phyloP scores from a whole-genome alignment of 768 basidiomycete genomes.

The Panaeolus papilionaceus region DNA sequence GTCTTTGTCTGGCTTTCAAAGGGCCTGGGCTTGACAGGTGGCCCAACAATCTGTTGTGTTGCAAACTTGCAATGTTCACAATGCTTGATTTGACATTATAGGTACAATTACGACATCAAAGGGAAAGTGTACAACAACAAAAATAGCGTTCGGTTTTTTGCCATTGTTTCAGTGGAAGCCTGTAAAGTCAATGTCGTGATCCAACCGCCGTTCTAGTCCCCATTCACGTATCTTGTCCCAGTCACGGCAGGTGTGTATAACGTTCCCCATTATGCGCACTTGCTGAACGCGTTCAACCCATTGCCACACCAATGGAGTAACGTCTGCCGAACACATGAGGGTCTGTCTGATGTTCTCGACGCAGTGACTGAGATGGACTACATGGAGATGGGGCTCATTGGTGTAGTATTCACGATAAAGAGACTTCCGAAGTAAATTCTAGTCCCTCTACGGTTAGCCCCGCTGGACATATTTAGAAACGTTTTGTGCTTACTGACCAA shows the following conservation, averaged over 20 bases:
- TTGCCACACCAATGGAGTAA: slow-evolving; percentile 33
- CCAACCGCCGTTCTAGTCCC: slow-evolving; percentile 27
- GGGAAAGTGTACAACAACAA: background rate
- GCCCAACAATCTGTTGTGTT: background rate
- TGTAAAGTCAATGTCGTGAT: slow-evolving; percentile 24
- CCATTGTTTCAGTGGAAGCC: slow-evolving; percentile 13
- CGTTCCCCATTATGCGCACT: slow-evolving; percentile 27
- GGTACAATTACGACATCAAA: background rate
- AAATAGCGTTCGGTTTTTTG: background rate
- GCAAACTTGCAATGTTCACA: background rate
- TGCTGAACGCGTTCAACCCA: slow-evolving; percentile 30
- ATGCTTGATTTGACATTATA: background rate
- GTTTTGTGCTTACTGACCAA: slow-evolving; percentile 26
- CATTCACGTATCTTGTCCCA: slow-evolving; percentile 35
- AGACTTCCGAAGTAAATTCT: slow-evolving; percentile 30
- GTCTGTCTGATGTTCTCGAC: slow-evolving; percentile 32
- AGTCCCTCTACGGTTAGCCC: background rate
- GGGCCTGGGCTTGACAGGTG: background rate
- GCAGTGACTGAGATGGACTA: slow-evolving; percentile 29
- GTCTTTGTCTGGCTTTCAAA: background rate
- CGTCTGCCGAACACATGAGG: slow-evolving; percentile 32
- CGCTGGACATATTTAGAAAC: background rate
- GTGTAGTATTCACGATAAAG: slow-evolving; percentile 29
- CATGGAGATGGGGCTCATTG: slow-evolving; percentile 14
- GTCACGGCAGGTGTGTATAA: slow-evolving; percentile 34